These are phyloP conservation scores for Metschnikowia amazonensis DNA, from an alignment of 805 yeast genomes.

Conservation along the genomic window DNA sequence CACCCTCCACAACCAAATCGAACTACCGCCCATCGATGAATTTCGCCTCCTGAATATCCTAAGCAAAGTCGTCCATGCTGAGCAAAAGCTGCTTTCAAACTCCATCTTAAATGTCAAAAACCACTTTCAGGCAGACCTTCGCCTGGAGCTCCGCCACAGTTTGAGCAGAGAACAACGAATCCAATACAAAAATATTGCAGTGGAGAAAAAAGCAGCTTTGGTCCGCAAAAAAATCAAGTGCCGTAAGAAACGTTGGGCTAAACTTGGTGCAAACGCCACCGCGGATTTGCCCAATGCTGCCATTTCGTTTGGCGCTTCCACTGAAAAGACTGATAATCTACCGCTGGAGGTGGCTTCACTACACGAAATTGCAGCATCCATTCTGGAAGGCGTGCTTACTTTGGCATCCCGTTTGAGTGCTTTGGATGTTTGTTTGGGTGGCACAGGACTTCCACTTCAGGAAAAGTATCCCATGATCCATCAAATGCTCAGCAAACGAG, in stretches of 20 bases:
- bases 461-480: constrained; percentile 9
- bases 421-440: constrained; percentile 7
- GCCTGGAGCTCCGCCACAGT: constrained; percentile 30
- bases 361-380: background rate
- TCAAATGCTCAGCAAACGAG: background rate
- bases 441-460: constrained; percentile 8
- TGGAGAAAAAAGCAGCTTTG: constrained; percentile 23
- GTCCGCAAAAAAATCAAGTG: constrained; percentile 1
- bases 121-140: constrained; percentile 36
- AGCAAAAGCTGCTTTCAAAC: constrained; percentile 28
- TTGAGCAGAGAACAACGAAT: constrained; percentile 38
- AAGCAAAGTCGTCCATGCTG: constrained; percentile 21
- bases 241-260: background rate
- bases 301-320: background rate
- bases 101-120: constrained; percentile 25
- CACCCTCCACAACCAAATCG: constrained; percentile 13
- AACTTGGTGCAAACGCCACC: background rate
- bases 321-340: background rate
- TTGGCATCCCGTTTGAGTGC: constrained; percentile 8
- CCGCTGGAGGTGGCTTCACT: constrained; percentile 2
- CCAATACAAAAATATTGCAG: constrained; percentile 37
- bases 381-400: background rate
- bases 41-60: constrained; percentile 33
- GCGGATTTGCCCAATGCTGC: background rate
- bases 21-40: constrained; percentile 21